These are phyloP conservation scores for Coniosporium tulheliwenetii DNA, from an alignment of 2,329 filamentous ascomycete species.

Conservation along the genomic window DNA sequence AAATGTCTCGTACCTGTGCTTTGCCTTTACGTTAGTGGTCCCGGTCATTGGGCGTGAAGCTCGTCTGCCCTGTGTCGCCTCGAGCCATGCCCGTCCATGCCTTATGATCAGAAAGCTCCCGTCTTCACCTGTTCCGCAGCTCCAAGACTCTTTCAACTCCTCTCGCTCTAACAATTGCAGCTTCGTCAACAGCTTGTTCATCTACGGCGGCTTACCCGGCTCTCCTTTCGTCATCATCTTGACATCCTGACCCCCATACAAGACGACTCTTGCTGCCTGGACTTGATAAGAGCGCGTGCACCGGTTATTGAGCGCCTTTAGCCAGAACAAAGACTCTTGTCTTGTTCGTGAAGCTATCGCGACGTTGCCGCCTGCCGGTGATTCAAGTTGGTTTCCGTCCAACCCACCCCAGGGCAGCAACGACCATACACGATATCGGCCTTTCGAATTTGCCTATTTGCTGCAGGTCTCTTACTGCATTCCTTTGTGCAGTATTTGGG, in stretches of 20 bases:
- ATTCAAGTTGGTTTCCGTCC: background rate
- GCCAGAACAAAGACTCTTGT: constrained; percentile 6
- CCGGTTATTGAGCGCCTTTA: constrained; percentile 9
- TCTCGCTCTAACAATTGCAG: constrained; percentile 5
- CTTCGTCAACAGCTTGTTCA: background rate
- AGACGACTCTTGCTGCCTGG: too few relatives aligned
- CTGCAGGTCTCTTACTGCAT: too few relatives aligned
- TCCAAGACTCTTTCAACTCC: constrained; percentile 7
- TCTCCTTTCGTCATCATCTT: too few relatives aligned
- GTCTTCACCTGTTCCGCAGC: constrained; percentile 4
- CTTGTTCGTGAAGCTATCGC: constrained; percentile 10
- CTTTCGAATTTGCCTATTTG: too few relatives aligned
- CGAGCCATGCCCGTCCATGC: constrained; percentile 8
- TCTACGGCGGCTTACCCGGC: too few relatives aligned
- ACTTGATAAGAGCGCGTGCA: background rate
- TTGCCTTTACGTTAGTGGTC: constrained; percentile 7
- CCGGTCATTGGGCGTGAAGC: constrained; percentile 2
- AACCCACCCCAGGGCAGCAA: background rate
- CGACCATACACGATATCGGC: background rate
- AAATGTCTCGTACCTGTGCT: constrained; percentile 14
- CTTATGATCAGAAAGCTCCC: constrained; percentile 16
- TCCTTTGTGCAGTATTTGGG: too few relatives aligned
- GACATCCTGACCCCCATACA: too few relatives aligned
- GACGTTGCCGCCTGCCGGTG: constrained; percentile 1
- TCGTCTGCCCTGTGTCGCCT: constrained; percentile 9